A percentile compares a stretch with the other conserved stretches of the same genome.
phyloP scores from a whole-genome alignment of 768 basidiomycete genomes.

The Neoboletus brunneissimus region DNA sequence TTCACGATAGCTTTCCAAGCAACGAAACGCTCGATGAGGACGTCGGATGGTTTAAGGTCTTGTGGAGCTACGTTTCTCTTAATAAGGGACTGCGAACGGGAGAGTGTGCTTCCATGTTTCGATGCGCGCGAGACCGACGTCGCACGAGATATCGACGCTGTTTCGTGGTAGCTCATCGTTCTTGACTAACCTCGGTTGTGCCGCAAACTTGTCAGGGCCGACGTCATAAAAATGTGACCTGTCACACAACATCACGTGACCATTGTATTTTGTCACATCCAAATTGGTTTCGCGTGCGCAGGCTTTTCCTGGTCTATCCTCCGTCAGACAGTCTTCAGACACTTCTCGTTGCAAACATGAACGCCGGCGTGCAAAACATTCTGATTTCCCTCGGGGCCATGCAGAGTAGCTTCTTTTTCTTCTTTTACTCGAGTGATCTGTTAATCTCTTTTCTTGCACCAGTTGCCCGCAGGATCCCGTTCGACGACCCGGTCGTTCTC shows the following conservation, averaged over 20 bases:
- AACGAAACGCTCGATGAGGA: slow-evolving; percentile 92
- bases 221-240: slow-evolving; percentile 29
- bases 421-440: not conserved
- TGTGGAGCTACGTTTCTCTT: slow-evolving; percentile 91
- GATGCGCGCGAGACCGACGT: slow-evolving; percentile 68
- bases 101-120: slow-evolving; percentile 67
- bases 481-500: slow-evolving; percentile 83
- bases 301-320: slow-evolving; percentile 8
- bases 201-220: not conserved
- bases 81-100: slow-evolving; percentile 83
- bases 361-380: slow-evolving; percentile 75
- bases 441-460: slow-evolving; percentile 6
- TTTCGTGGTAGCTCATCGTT: slow-evolving; percentile 42
- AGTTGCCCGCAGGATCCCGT: slow-evolving; percentile 91
- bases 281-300: not conserved
- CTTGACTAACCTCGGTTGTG: not conserved
- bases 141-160: slow-evolving; percentile 59
- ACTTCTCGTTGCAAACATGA: slow-evolving; percentile 47
- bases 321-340: slow-evolving; percentile 12
- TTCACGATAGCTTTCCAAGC: slow-evolving; percentile 97
- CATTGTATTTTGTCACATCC: not conserved
- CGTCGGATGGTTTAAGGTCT: slow-evolving; percentile 89
- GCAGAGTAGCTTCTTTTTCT: slow-evolving; percentile 56
- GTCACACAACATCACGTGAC: slow-evolving; percentile 16
- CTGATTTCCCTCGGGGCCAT: slow-evolving; percentile 89